These are phyloP conservation scores for Yamadazyma sp. DNA, from an alignment of 1,139 yeast genomes.

Conservation along the genomic window DNA sequence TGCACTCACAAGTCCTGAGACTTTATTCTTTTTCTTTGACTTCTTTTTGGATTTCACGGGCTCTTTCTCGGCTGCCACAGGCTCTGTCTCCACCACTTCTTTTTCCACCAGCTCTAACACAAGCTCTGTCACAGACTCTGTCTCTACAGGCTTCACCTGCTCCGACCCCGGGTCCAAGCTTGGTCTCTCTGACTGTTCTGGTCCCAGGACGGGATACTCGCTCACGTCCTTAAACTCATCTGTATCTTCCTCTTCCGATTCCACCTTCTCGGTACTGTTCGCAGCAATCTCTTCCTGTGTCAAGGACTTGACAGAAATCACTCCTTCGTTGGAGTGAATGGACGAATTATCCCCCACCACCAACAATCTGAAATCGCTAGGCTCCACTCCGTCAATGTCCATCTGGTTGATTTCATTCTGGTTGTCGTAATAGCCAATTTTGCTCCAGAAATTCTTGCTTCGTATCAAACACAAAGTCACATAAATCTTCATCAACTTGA, in stretches of 20 bases:
- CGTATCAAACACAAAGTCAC: slow-evolving; percentile 32
- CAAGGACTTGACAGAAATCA: background rate
- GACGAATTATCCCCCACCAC: background rate
- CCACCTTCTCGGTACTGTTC: background rate
- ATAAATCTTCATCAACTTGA: slow-evolving; percentile 27
- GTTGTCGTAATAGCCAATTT: slow-evolving; percentile 67
- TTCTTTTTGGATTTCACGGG: slow-evolving; percentile 1
- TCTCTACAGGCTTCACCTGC: background rate
- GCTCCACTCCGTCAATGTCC: slow-evolving; percentile 28
- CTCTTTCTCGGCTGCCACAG: background rate
- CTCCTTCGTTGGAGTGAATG: slow-evolving; percentile 1
- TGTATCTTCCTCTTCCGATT: slow-evolving; percentile 2
- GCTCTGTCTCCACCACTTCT: background rate
- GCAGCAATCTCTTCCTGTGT: background rate
- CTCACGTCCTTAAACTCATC: background rate
- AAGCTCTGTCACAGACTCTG: too few relatives aligned
- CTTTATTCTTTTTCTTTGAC: slow-evolving; percentile 12
- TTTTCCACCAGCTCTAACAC: background rate
- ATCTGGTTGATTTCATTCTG: slow-evolving; percentile 30
- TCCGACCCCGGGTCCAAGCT: background rate
- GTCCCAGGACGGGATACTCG: too few relatives aligned
- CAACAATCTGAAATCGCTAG: slow-evolving; percentile 22
- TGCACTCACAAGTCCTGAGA: slow-evolving; percentile 10
- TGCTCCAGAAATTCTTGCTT: slow-evolving; percentile 73
- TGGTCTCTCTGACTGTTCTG: too few relatives aligned